Base-by-base conservation (phyloP, 129 eudicot species). In the Chrysanthemum seticuspe region DNA sequence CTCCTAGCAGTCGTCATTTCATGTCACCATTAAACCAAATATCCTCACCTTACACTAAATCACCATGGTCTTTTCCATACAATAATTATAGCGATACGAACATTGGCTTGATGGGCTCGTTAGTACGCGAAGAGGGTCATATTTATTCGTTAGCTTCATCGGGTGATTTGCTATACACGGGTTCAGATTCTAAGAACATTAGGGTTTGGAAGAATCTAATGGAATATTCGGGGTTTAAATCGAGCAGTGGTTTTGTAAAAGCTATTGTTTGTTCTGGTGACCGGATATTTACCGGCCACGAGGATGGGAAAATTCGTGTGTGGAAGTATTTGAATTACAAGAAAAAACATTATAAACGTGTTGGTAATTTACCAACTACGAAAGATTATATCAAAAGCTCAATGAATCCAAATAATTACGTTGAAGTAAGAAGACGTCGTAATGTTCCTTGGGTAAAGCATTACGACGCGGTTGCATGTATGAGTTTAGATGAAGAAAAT, bases 111-210 rank as follows among this genome's bases (percentile, higher is more conserved):
- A 80, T 95, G 59, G 99, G 97, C 0, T 86, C 99, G 0, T 79
- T 95, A 14, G 66, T 78, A 31, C 89, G 99, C 0, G 91, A 95
- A 79, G 89, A 86, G n/a, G 99, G 99, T 6, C 97, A 95, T 76
- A 76, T 95, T 4, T 95, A 90, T 67, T 90, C 99, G 0, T 53
- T 95, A 13, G 99, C 97, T 1, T 85, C 85, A 2, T 75, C 93
- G 0, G 96, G 91, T 0, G 83, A 83, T 19, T 63, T 88, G 29
- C 50, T 95, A 2, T 90, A 82, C 75, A 95, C 99, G 3, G 99
- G 99, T 3, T 90, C 99, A 5, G 97, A 95, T 23, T 84, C 93
- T 7, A 88, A 76, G 62, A 95, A 90, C 34, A 80, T 95, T 10
- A 74, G 97, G 68, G 97, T 95, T 0, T 95, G 99, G 99, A 90